Base-by-base conservation (phyloP, 202 grass and related monocot genomes). In the Miscanthus sacchariflorus region DNA sequence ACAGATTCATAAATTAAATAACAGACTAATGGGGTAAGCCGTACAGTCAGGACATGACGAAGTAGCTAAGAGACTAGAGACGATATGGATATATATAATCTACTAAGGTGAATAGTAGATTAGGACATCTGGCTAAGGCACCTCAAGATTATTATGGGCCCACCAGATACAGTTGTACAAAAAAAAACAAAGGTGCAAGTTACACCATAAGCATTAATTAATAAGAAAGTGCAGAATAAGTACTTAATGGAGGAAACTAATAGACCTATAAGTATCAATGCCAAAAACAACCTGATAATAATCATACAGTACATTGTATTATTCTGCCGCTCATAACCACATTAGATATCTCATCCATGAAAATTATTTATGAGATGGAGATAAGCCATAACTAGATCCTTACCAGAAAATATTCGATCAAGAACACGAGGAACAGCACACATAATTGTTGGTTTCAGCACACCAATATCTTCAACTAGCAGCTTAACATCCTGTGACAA, bases 351-450 rank as follows among this genome's bases (percentile, higher is more conserved):
- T 28, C 70, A 70, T 85, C 30, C 44, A 81, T 9, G 52, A 35
- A 83, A 78, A 83, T 49, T 12, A 36, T 67, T 12, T 5, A 65
- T 25, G 66, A 72, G 23, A 56, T 9, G 33, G 9, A 30, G 28
- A 50, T 71, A 69, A 21, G 18, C 68, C 70, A 82, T 63, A 85
- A 77, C 64, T 64, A 87, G 74, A 8, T 14, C 25, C 81, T 87
- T 84, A 99, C 97, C 97, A 92, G 97, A 89, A 95, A 92, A 99
- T 73, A 99, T 99, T 19, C 97, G 88, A 86, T 99, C 97, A 76
- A 99, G 88, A 42, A 99, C 94, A 81, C 97, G 97, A 88, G 97
- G 97, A 81, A 99, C 97, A 88, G 94, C 97, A 87, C 94, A 99
- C 74, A 99, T 85, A 40, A 96, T 91, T 70, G 97, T 95, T 88